phyloP scores from a whole-genome alignment of 2,329 filamentous ascomycete genomes.

The Diplodia seriata region DNA sequence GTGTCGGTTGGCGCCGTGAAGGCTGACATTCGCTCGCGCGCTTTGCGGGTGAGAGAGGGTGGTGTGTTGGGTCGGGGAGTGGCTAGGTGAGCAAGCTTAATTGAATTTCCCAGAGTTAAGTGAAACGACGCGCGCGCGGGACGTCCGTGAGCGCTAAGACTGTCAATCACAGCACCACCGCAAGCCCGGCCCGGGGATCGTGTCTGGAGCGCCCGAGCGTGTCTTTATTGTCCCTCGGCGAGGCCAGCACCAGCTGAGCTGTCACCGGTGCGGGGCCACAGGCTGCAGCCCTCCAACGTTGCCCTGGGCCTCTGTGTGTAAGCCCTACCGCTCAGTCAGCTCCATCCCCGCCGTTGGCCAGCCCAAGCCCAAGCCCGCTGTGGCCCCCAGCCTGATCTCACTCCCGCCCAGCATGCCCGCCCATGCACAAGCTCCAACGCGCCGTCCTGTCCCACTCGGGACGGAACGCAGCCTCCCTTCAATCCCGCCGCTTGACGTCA shows the following conservation, averaged over 20 bases:
- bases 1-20: neutral
- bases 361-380: neutral
- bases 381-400: neutral
- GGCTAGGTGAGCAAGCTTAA: conserved; percentile 15
- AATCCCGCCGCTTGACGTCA: conserved; percentile 12
- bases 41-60: neutral
- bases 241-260: conserved; percentile 18
- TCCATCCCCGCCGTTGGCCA: neutral
- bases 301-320: neutral
- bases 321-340: conserved; percentile 26
- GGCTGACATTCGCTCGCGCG: neutral
- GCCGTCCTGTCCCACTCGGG: conserved; percentile 7
- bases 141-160: conserved; percentile 28
- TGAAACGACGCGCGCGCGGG: conserved; percentile 24
- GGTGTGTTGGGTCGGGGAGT: neutral
- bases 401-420: neutral
- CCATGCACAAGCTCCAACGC: conserved; percentile 12
- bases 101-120: conserved; percentile 24
- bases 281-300: conserved; percentile 1
- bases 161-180: conserved; percentile 22
- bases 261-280: conserved; percentile 11
- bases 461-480: neutral
- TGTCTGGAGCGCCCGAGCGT: neutral
- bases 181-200: neutral
- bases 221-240: neutral